Evolutionary conservation across 345 rosid genomes (phyloP), one percentile per base, ranked within the genome.

Genomic region (Arabis hirsuta): DNA sequence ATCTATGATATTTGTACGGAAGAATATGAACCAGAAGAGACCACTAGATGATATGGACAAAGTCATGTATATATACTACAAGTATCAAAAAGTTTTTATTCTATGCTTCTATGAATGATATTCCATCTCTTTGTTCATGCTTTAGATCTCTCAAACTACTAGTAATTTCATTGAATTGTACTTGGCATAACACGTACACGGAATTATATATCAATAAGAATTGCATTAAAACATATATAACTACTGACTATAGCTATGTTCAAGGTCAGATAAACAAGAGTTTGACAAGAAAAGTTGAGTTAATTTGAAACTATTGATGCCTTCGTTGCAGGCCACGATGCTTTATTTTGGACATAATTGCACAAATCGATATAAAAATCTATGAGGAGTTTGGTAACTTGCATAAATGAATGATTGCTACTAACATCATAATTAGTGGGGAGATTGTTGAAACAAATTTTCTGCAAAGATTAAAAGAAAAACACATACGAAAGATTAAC

Each of bases 31-130:
- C n/a, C 46, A 55, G 44, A 59, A 65, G 38, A 34, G 38, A 34
- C 38, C 6, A 32, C 44, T 75, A 69, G 67, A 63, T 19, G n/a
- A 55, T 34, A 6, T 34, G 44, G 65, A 76, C 20, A 34, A 69
- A 69, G 55, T 62, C 46, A 69, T 70, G 67, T 76, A 71, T 70
- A 69, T 69, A 69, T 48, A 60, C 48, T 38, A 44, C 43, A 41
- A 62, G 75, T 47, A 62, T 54, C 14, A 29, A 47, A 69, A 20
- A 34, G 4, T n/a, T 20, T 27, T 27, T 36, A 43, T 68, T 38
- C 31, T 52, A 69, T 62, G 58, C n/a, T n/a, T n/a, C n/a, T n/a
- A n/a, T n/a, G 61, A 68, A 2, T 9, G 11, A 45, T 46, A 65
- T 44, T 46, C 14, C 47, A 69, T 46, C 7, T 36, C 26, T 27